Percentiles rank a stretch among this genome's conserved stretches.
Conservation (phyloP, 805 yeast species). For the Kodamaea kakaduensis region DNA sequence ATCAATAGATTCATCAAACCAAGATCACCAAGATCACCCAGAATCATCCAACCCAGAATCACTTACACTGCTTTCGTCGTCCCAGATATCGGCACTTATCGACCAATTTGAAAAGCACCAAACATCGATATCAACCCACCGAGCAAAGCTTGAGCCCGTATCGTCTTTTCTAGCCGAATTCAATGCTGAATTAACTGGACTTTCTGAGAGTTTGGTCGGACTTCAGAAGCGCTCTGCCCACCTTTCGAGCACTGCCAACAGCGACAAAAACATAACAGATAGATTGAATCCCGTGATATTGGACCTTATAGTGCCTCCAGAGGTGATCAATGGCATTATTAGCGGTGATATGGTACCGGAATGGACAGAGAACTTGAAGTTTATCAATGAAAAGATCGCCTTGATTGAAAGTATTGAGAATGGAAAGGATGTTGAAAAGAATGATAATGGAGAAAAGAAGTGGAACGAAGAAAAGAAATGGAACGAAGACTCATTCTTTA, state of each 20-base stretch:
- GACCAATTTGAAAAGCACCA: slow-evolving; percentile 10
- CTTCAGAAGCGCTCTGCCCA: slow-evolving; percentile 33
- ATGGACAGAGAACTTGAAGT: slow-evolving; percentile 68
- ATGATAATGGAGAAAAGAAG: slow-evolving; percentile 2
- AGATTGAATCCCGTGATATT: slow-evolving; percentile 71
- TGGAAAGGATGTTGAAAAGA: not conserved
- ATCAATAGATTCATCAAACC: no score
- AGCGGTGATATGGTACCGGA: slow-evolving; percentile 51
- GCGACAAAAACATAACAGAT: slow-evolving; percentile 28
- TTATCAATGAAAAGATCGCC: slow-evolving; percentile 54
- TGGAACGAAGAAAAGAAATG: no score
- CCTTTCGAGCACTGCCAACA: slow-evolving; percentile 24
- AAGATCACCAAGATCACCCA: not conserved
- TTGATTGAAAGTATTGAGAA: slow-evolving; percentile 41
- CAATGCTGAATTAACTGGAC: slow-evolving; percentile 43
- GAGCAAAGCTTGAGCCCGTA: slow-evolving; percentile 45
- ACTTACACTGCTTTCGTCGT: not conserved
- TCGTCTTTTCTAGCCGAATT: slow-evolving; percentile 51
- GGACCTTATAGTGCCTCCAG: slow-evolving; percentile 74
- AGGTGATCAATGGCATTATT: slow-evolving; percentile 53
- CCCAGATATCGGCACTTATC: slow-evolving; percentile 1
- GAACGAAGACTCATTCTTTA: no score
- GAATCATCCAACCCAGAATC: not conserved
- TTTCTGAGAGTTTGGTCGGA: slow-evolving; percentile 30
- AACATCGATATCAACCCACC: slow-evolving; percentile 22